A percentile compares a stretch with the other conserved stretches of the same genome.
These are phyloP conservation scores for Spergularia marina DNA, from an alignment of 148 eudicot genomes.

Conservation along the genomic window DNA sequence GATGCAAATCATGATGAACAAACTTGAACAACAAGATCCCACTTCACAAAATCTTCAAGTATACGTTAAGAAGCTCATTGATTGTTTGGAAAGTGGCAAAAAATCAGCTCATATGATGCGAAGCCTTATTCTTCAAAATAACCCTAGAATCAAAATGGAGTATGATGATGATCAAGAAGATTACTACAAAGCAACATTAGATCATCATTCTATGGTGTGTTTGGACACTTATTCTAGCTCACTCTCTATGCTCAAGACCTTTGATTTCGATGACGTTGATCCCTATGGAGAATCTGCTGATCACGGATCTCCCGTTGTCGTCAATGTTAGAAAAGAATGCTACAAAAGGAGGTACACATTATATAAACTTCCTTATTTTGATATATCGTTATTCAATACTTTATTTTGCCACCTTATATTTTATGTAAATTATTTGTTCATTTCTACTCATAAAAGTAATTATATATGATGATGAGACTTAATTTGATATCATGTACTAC, in stretches of 20 bases:
- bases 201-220: conserved; percentile 15
- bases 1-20: too few species aligned
- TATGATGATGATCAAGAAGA: not conserved
- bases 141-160: conserved; percentile 12
- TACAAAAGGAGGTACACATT: conserved; percentile 29
- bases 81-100: conserved; percentile 17
- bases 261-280: not conserved
- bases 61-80: not conserved
- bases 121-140: not conserved
- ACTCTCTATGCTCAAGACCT: conserved; percentile 15
- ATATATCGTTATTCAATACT: too few species aligned
- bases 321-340: conserved; percentile 17
- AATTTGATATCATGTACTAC: too few species aligned
- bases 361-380: too few species aligned
- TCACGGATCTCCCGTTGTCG: not conserved
- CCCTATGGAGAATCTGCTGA: not conserved
- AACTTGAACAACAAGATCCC: too few species aligned
- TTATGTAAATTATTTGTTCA: not conserved
- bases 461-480: too few species aligned
- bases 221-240: conserved; percentile 12
- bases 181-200: not conserved
- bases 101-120: conserved; percentile 17
- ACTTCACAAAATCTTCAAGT: too few species aligned
- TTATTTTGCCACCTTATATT: too few species aligned
- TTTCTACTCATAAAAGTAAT: too few species aligned